phyloP scores from a whole-genome alignment of 2,329 filamentous ascomycete species.

The Colletotrichum higginsianum region DNA sequence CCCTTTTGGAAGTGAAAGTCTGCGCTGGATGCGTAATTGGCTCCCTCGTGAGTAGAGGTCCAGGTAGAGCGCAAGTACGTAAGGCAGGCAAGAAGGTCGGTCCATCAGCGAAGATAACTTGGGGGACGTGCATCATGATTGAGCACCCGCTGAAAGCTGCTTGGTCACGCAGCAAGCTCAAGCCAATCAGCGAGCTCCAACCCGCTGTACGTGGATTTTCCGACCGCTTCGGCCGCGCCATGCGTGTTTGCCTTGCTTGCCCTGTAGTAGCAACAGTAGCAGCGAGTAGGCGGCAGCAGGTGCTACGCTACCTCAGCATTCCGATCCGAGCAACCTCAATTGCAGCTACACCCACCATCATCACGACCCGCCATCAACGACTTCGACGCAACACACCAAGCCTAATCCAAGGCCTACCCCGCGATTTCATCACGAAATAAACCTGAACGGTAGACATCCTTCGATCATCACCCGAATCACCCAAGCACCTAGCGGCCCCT shows the following conservation, averaged over 20 bases:
- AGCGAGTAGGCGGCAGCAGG: conserved; percentile 38
- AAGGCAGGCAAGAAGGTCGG: conserved; percentile 43
- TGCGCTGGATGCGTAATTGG: background rate
- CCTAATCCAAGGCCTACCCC: conserved; percentile 25
- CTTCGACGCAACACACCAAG: conserved; percentile 28
- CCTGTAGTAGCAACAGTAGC: conserved; percentile 25
- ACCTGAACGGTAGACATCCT: background rate
- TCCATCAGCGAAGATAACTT: conserved; percentile 39
- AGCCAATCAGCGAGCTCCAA: conserved; percentile 43
- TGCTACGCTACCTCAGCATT: conserved; percentile 48
- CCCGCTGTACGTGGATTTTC: conserved; percentile 40
- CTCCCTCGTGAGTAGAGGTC: background rate
- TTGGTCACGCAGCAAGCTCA: conserved; percentile 35
- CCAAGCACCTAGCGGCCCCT: conserved; percentile 16
- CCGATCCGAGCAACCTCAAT: conserved; percentile 43
- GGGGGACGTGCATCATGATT: conserved; percentile 38
- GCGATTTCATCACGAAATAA: conserved; percentile 24
- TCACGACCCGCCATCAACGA: conserved; percentile 37
- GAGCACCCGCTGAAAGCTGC: conserved; percentile 33
- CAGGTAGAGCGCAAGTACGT: conserved; percentile 2
- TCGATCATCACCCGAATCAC: conserved; percentile 16
- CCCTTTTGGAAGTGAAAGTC: background rate
- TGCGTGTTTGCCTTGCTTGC: conserved; percentile 62
- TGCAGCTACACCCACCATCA: conserved; percentile 44
- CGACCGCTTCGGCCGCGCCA: conserved; percentile 54